Evolutionary conservation across 2,329 filamentous ascomycete species (phyloP).

Genomic region (Fusarium oxysporum): DNA sequence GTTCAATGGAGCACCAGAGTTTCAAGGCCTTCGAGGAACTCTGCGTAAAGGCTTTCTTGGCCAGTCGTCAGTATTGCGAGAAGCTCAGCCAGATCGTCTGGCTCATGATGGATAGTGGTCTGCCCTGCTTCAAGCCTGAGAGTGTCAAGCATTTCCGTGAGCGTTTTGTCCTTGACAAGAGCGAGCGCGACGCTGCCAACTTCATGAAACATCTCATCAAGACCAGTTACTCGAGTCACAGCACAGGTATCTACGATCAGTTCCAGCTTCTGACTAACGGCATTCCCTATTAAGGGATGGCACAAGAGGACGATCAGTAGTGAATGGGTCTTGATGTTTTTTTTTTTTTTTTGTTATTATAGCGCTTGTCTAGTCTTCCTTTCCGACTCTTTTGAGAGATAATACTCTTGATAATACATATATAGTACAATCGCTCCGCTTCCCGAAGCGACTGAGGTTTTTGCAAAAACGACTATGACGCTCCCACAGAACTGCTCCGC

Average conservation of each 20-base stretch:
- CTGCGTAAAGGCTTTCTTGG: constrained; percentile 94
- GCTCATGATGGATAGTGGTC: constrained; percentile 94
- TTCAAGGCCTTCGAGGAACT: constrained; percentile 98
- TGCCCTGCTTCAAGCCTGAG: constrained; percentile 98
- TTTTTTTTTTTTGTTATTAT: neutral
- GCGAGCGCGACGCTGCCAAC: constrained; percentile 91
- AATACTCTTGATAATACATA: constrained; percentile 24
- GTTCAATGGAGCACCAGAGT: constrained; percentile 82
- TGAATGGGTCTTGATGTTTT: neutral
- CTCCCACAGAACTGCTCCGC: neutral
- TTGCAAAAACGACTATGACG: neutral
- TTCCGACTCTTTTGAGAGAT: neutral
- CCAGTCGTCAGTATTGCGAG: constrained; percentile 84
- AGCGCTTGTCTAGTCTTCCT: constrained; percentile 4
- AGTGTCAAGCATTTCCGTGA: constrained; percentile 93
- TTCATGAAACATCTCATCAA: constrained; percentile 91
- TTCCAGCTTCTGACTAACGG: constrained; percentile 98
- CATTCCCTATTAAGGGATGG: constrained; percentile 80
- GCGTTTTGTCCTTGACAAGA: constrained; percentile 91
- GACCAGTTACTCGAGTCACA: constrained; percentile 91
- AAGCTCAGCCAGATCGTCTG: constrained; percentile 91
- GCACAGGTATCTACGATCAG: constrained; percentile 95
- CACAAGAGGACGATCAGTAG: constrained; percentile 5
- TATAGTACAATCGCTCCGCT: constrained; percentile 11
- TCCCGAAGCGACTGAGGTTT: neutral